Base-by-base conservation (phyloP, 1,284 basidiomycete genomes). In the Naganishia cerealis region DNA sequence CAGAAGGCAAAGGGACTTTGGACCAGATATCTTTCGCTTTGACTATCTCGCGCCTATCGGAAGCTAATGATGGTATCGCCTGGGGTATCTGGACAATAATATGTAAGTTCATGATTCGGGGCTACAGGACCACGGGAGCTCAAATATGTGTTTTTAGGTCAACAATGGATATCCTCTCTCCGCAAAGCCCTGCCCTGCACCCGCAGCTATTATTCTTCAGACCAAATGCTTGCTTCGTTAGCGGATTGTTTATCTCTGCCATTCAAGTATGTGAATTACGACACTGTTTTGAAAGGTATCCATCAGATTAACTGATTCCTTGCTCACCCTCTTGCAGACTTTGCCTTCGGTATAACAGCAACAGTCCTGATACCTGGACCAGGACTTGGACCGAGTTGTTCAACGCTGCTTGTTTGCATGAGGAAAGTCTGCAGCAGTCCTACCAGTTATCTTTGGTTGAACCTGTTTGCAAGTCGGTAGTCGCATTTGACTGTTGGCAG, bases 21-120 rank as follows among this genome's bases (percentile, higher is more conserved):
- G 66, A 56, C 36, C 48, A 67, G 40, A n/a, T 43, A 15, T 58
- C 66, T 7, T 53, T 53, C 40, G 43, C 56, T 38, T 53, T 67
- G 36, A 52, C 9, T 21, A 53, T 46, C 13, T 59, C 52, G 3
- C n/a, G 2, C n/a, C 13, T 21, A 15, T 33, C 26, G 2, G 21
- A n/a, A 3, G 26, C 29, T 21, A 48, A 33, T 46, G 29, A 29
- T 36, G 58, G 50, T 33, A 50, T 61, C 38, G 48, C 40, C 8
- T 48, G 58, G 29, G 58, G 58, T 29, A 39, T 61, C 16, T 61
- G 58, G 58, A 36, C 58, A n/a, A 38, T 61, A n/a, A 15, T 61
- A 3, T 61, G 58, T 61, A 38, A 7, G 58, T 50, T 18, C 58
- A 24, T 7, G 3, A 18, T 1, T 39, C 0, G 3, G 18, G 18